Evolutionary conservation across 768 basidiomycete species (phyloP).

Genomic region (Favolaschia claudopus): DNA sequence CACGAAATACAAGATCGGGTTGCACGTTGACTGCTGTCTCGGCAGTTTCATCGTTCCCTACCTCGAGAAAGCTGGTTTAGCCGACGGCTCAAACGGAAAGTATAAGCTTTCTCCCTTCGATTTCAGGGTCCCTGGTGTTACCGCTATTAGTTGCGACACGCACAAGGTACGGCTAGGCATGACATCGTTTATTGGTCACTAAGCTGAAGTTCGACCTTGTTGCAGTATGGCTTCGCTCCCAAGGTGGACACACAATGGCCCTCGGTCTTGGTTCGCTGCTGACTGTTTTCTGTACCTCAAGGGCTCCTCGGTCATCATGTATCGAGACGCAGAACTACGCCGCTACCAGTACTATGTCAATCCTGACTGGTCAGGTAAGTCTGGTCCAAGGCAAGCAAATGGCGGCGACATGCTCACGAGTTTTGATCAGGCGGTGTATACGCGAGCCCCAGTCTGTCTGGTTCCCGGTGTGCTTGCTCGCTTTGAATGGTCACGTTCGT

Average conservation of each 20-base stretch:
- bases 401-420: neutral
- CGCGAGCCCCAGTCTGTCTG: slow-evolving; percentile 87
- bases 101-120: slow-evolving; percentile 80
- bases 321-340: slow-evolving; percentile 78
- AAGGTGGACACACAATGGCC: slow-evolving; percentile 60
- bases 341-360: slow-evolving; percentile 88
- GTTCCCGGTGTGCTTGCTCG: slow-evolving; percentile 71
- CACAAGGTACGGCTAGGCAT: slow-evolving; percentile 93
- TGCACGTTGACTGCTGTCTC: slow-evolving; percentile 96
- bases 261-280: neutral
- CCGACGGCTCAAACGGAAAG: slow-evolving; percentile 61
- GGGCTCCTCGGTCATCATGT: slow-evolving; percentile 97
- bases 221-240: slow-evolving; percentile 90
- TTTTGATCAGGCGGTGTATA: slow-evolving; percentile 77
- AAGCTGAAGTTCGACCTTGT: slow-evolving; percentile 11
- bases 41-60: slow-evolving; percentile 95
- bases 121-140: slow-evolving; percentile 91
- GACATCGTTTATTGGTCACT: too few relatives aligned
- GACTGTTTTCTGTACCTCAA: slow-evolving; percentile 35
- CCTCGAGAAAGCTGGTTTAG: slow-evolving; percentile 79
- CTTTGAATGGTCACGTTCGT: neutral
- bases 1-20: slow-evolving; percentile 73
- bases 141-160: slow-evolving; percentile 94
- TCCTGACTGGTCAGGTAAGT: slow-evolving; percentile 77
- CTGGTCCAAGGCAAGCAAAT: neutral